Conservation (phyloP, 148 eudicot genomes). For the Chenopodium album region DNA sequence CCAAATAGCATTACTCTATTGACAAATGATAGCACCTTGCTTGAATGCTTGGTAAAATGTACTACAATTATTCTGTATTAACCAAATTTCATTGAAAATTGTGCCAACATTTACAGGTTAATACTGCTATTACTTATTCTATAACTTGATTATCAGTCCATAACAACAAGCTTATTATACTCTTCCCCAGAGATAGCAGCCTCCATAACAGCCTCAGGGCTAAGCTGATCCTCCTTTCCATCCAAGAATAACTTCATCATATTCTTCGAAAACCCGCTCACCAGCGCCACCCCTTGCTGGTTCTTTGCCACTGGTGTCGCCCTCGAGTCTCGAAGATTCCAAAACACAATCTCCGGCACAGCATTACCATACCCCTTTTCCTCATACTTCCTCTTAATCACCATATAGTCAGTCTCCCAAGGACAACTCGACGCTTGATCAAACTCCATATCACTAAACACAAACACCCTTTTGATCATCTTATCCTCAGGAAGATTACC, state of each 20-base stretch:
- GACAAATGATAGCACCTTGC: too few species aligned
- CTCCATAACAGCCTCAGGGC: constrained; percentile 30
- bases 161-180: constrained; percentile 25
- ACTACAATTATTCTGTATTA: too few species aligned
- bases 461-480: constrained; percentile 36
- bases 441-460: constrained; percentile 41
- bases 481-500: constrained; percentile 18
- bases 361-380: constrained; percentile 25
- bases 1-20: too few species aligned
- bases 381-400: constrained; percentile 25
- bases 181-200: constrained; percentile 28
- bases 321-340: constrained; percentile 30
- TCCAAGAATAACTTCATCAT: constrained; percentile 35
- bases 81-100: too few species aligned
- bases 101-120: too few species aligned
- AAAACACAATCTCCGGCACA: constrained; percentile 37
- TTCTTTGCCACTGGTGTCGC: constrained; percentile 19
- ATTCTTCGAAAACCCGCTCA: constrained; percentile 37
- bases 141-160: constrained; percentile 16
- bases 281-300: constrained; percentile 31
- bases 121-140: too few species aligned
- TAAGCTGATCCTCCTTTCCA: constrained; percentile 27
- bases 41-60: too few species aligned
- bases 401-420: constrained; percentile 32
- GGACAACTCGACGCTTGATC: constrained; percentile 19